These are phyloP conservation scores for Haberlea rhodopensis DNA, from an alignment of 257 asterid genomes.

Conservation along the genomic window DNA sequence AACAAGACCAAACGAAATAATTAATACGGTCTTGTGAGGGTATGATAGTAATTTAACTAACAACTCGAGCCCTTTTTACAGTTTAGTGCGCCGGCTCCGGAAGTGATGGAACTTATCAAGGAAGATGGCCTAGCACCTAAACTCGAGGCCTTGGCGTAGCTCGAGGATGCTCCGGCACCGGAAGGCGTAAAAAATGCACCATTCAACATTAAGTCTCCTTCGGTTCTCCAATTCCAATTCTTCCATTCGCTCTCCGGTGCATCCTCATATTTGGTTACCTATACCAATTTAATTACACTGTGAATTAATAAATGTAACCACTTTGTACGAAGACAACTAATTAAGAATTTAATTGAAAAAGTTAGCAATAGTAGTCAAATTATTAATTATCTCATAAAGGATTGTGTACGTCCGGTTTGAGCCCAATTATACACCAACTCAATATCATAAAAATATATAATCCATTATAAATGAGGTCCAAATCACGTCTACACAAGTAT, in stretches of 20 bases:
- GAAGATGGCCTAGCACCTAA: constrained; percentile 56
- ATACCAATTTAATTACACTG: background rate
- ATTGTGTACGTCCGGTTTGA: no score
- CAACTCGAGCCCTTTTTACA: constrained; percentile 50
- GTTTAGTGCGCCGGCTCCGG: constrained; percentile 42
- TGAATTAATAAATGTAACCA: background rate
- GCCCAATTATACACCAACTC: no score
- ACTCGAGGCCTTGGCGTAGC: constrained; percentile 62
- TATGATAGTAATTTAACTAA: constrained; percentile 9
- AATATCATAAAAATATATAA: no score
- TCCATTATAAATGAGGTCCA: no score
- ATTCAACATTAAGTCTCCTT: constrained; percentile 61
- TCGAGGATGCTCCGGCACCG: constrained; percentile 48
- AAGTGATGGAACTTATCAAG: constrained; percentile 43
- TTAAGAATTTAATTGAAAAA: background rate
- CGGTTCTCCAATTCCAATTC: constrained; percentile 63
- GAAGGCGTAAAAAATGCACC: constrained; percentile 57
- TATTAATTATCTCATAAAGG: background rate
- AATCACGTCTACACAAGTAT: background rate
- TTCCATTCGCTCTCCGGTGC: constrained; percentile 57
- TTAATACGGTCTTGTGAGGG: background rate
- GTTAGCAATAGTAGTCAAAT: background rate
- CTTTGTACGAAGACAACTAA: background rate
- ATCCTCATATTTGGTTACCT: constrained; percentile 63
- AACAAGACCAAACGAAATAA: background rate